Conservation (phyloP, 306 rosid species). For the Sophora flavescens region DNA sequence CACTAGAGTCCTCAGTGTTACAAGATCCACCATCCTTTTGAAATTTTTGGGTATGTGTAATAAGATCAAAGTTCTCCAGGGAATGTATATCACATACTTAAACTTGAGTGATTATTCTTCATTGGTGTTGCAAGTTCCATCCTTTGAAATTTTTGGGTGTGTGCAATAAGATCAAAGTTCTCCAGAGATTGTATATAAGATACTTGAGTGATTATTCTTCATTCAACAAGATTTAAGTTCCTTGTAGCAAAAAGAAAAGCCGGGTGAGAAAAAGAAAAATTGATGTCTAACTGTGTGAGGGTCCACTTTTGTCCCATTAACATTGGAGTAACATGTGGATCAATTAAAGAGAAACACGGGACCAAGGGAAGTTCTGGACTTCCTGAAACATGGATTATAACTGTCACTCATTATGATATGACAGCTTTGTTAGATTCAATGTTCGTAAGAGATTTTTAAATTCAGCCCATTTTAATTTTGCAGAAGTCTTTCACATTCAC, state of each 20-base stretch:
- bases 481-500: slow-evolving; percentile 4
- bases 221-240: slow-evolving; percentile 10
- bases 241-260: not conserved
- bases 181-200: slow-evolving; percentile 5
- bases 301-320: slow-evolving; percentile 21
- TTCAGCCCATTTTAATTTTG: not conserved
- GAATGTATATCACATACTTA: slow-evolving; percentile 7
- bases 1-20: slow-evolving; percentile 24
- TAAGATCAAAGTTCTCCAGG: slow-evolving; percentile 2
- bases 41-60: slow-evolving; percentile 21
- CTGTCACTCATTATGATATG: slow-evolving; percentile 21
- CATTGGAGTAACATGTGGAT: slow-evolving; percentile 9
- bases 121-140: slow-evolving; percentile 12
- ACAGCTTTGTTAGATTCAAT: slow-evolving; percentile 38
- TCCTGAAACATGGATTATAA: slow-evolving; percentile 22
- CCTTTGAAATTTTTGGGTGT: slow-evolving; percentile 15
- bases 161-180: slow-evolving; percentile 11
- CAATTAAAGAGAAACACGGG: not conserved
- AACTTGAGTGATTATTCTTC: slow-evolving; percentile 14
- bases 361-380: not conserved
- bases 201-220: slow-evolving; percentile 17
- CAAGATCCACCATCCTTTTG: not conserved
- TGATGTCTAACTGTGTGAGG: not conserved
- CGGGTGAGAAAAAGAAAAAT: not conserved
- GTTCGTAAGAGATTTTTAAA: slow-evolving; percentile 4